Conservation (phyloP, 805 yeast species). For the Soucietia sequanensis region DNA sequence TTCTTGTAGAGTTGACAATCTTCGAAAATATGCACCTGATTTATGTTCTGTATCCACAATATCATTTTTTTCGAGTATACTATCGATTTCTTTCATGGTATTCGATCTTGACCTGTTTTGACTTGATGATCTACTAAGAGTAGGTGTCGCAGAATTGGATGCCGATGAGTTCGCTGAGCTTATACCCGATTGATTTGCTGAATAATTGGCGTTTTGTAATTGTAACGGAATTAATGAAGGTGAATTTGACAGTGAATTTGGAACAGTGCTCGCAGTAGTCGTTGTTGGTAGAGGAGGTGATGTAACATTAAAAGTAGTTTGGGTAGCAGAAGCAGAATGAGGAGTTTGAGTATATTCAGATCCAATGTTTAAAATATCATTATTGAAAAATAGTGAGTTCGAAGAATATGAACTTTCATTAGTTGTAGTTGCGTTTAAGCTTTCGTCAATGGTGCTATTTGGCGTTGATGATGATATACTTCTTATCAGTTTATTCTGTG, state of each 20-base stretch:
- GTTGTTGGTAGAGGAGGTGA: slow-evolving; percentile 15
- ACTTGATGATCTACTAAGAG: slow-evolving; percentile 12
- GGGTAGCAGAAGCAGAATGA: slow-evolving; percentile 23
- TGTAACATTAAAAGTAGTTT: slow-evolving; percentile 11
- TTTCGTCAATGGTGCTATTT: neutral
- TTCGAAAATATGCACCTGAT: slow-evolving; percentile 62
- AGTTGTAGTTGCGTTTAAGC: neutral
- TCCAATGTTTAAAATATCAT: slow-evolving; percentile 2
- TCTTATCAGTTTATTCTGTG: no score
- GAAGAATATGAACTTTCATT: neutral
- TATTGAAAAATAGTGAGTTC: neutral
- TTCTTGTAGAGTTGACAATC: slow-evolving; percentile 65
- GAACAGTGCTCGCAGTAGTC: slow-evolving; percentile 8
- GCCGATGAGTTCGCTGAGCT: neutral
- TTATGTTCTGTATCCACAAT: slow-evolving; percentile 45
- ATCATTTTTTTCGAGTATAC: slow-evolving; percentile 35
- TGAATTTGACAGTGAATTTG: slow-evolving; percentile 12
- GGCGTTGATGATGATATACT: neutral
- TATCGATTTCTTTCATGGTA: slow-evolving; percentile 34
- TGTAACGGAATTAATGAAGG: slow-evolving; percentile 11
- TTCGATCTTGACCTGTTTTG: slow-evolving; percentile 32
- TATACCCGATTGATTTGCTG: no score
- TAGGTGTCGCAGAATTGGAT: slow-evolving; percentile 1
- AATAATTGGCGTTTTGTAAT: slow-evolving; percentile 1
- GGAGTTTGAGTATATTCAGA: slow-evolving; percentile 8